Evolutionary conservation across 805 yeast species (phyloP).

Genomic region (Lipomyces spencermartinsiae): DNA sequence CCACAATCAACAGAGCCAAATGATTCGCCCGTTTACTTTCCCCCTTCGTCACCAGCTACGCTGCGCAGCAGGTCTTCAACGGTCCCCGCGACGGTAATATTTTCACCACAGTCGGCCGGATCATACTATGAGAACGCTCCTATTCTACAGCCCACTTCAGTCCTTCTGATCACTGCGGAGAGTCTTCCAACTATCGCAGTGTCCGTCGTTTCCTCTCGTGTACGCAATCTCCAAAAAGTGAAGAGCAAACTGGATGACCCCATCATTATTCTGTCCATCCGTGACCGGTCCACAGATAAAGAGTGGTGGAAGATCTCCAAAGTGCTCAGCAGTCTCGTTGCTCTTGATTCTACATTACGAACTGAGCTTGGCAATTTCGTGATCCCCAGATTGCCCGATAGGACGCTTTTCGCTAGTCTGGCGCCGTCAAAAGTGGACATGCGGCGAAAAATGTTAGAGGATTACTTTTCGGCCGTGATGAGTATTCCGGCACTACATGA

Average conservation of each 20-base stretch:
- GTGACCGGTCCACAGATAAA: conserved; percentile 64
- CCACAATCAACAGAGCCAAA: conserved; percentile 6
- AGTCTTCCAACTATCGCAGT: conserved; percentile 41
- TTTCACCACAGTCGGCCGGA: conserved; percentile 13
- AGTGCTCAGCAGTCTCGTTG: conserved; percentile 61
- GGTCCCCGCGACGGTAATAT: conserved; percentile 21
- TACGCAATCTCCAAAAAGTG: conserved; percentile 41
- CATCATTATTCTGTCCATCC: conserved; percentile 63
- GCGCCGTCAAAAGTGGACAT: conserved; percentile 70
- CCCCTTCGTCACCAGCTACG: conserved; percentile 25
- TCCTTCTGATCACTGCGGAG: conserved; percentile 41
- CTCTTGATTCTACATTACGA: conserved; percentile 67
- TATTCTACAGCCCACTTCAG: conserved; percentile 12
- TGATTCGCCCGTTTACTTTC: conserved; percentile 26
- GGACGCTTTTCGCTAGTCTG: conserved; percentile 59
- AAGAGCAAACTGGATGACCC: conserved; percentile 61
- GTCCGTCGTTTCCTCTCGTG: conserved; percentile 43
- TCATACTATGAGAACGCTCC: conserved; percentile 28
- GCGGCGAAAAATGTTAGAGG: conserved; percentile 61
- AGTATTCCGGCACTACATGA: conserved; percentile 64
- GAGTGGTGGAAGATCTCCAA: conserved; percentile 81
- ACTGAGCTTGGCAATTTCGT: conserved; percentile 52
- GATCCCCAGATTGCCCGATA: conserved; percentile 71
- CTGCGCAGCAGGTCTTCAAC: conserved; percentile 16
- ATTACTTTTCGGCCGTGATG: conserved; percentile 64